Percentiles rank a stretch among this genome's conserved stretches.
phyloP scores from a whole-genome alignment of 768 basidiomycete genomes.

The Boletus insuetus region DNA sequence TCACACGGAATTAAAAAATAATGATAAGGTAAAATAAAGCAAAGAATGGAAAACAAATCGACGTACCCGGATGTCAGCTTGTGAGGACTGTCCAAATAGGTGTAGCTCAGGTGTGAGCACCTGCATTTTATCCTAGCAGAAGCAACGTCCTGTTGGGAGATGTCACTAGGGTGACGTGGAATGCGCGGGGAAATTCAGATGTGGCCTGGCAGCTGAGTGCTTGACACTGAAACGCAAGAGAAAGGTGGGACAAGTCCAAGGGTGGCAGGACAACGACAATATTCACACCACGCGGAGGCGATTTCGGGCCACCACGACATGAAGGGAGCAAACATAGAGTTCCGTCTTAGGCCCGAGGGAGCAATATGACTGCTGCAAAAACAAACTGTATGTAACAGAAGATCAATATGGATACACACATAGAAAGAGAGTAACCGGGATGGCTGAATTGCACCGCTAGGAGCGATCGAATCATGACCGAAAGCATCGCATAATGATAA shows the following conservation, averaged over 20 bases:
- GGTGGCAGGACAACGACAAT: slow-evolving; percentile 13
- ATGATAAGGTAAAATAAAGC: slow-evolving; percentile 16
- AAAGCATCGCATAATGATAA: slow-evolving; percentile 29
- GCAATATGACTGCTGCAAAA: slow-evolving; percentile 18
- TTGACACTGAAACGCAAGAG: slow-evolving; percentile 22
- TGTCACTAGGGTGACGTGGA: slow-evolving; percentile 8
- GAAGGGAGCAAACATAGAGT: slow-evolving; percentile 25
- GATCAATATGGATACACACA: slow-evolving; percentile 18
- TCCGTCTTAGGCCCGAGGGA: slow-evolving; percentile 33
- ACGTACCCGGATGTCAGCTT: background rate
- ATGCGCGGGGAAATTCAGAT: background rate
- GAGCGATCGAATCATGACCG: slow-evolving; percentile 31
- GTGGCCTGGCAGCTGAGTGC: background rate
- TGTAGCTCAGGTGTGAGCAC: background rate
- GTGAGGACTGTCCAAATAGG: slow-evolving; percentile 9
- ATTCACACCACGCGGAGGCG: slow-evolving; percentile 15
- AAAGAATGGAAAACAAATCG: slow-evolving; percentile 18
- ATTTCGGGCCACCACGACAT: slow-evolving; percentile 23
- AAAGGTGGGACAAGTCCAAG: slow-evolving; percentile 21
- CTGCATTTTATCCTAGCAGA: slow-evolving; percentile 11
- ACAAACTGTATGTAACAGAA: slow-evolving; percentile 33
- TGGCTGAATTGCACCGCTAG: slow-evolving; percentile 22
- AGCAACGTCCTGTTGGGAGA: slow-evolving; percentile 10
- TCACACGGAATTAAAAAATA: slow-evolving; percentile 17
- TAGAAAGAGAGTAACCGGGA: slow-evolving; percentile 23